Base-by-base conservation (phyloP, 805 yeast genomes). In the Danielia oregonensis region DNA sequence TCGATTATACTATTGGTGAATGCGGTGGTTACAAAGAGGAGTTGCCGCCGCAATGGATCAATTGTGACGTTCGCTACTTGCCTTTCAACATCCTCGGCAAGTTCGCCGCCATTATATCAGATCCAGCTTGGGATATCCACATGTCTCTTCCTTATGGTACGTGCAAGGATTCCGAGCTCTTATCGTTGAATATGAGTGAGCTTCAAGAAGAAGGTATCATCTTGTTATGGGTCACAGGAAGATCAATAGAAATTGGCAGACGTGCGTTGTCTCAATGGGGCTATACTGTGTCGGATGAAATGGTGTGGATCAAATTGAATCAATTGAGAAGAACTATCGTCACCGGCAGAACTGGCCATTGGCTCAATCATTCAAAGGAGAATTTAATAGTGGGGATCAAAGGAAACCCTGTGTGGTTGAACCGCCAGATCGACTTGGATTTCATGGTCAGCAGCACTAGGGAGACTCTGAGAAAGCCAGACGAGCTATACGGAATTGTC, bases 101-200 rank as follows among this genome's bases (percentile, higher is more conserved):
- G 60, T 85, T 85, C 62, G 88, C 73, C 2, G 87, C 81, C 3
- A 78, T 89, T 9, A 76, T 91, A 35, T 91, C 95, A 0, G 97
- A 89, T 57, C 96, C 96, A 3, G 93, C 96, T 6, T 89, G 97
- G 97, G 89, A 87, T 44, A 89, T 89, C 43, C 96, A 89, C 61
- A 88, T 86, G 89, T 82, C 84, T 36, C 57, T 77, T 39, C 87
- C 87, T 4, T 80, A 82, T 55, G 85, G 86, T 9, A 78, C 86
- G 2, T 79, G 86, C 54, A 82, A 82, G 37, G 95, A 86, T 53
- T 72, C 76, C 2, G 96, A 86, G 46, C 63, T 89, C 24, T 58
- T 81, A 32, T 67, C 76, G 8, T 63, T 89, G 16, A 81, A 86
- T 17, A 70, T 89, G 56, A 71, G 74, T 24, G 61, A 71, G 29